phyloP scores from a whole-genome alignment of 2,329 filamentous ascomycete genomes.

The Penicillium concentricum region DNA sequence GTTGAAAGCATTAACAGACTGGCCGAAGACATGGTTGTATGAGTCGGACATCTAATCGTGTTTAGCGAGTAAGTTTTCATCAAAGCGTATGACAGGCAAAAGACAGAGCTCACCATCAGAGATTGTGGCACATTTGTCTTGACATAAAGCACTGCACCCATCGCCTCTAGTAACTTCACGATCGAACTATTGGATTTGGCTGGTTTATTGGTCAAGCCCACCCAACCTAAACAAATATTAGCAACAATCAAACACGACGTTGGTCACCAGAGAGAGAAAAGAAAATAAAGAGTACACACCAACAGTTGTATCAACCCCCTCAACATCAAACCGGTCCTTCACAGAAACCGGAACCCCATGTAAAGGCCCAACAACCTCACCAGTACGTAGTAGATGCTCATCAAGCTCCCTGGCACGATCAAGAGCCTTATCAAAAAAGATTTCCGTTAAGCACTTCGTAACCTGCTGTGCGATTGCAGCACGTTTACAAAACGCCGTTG shows the following conservation, averaged over 20 bases:
- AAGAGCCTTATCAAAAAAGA: slow-evolving; percentile 56
- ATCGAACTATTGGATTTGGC: slow-evolving; percentile 26
- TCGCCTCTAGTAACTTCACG: slow-evolving; percentile 26
- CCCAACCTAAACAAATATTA: slow-evolving; percentile 46
- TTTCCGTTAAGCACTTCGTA: slow-evolving; percentile 18
- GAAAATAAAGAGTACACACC: slow-evolving; percentile 12
- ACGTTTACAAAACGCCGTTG: slow-evolving; percentile 14
- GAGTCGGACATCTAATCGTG: slow-evolving; percentile 41
- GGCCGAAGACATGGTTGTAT: slow-evolving; percentile 53
- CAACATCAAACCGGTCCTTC: slow-evolving; percentile 67
- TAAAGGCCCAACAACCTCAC: slow-evolving; percentile 58
- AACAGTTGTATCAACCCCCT: slow-evolving; percentile 28
- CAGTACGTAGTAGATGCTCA: slow-evolving; percentile 48
- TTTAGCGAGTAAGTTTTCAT: background rate
- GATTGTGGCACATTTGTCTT: slow-evolving; percentile 56
- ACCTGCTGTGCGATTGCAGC: slow-evolving; percentile 13
- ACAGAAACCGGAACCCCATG: slow-evolving; percentile 62
- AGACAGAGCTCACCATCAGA: slow-evolving; percentile 33
- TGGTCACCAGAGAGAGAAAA: too few species aligned
- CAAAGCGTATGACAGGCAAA: background rate
- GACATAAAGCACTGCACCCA: slow-evolving; percentile 53
- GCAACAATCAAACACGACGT: too few species aligned
- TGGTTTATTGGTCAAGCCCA: slow-evolving; percentile 31
- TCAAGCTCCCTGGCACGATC: slow-evolving; percentile 51
- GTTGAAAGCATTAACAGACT: slow-evolving; percentile 52